Conservation (phyloP, 306 rosid species). For the Dalbergia cochinchinensis region DNA sequence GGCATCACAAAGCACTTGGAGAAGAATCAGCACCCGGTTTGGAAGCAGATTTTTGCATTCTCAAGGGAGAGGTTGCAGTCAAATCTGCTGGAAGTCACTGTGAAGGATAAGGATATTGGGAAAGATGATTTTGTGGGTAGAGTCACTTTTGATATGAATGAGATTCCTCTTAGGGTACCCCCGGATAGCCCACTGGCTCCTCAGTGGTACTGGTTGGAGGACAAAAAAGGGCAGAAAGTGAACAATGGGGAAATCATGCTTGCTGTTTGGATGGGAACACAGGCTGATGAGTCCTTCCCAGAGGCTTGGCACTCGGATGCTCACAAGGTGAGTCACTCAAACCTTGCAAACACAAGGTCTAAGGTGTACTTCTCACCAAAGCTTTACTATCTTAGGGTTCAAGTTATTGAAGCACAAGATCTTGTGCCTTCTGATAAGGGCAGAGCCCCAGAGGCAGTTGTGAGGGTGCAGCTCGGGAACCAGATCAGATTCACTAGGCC, state of each 20-base stretch:
- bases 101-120: slow-evolving; percentile 83
- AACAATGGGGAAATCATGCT: slow-evolving; percentile 84
- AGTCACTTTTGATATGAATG: slow-evolving; percentile 64
- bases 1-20: slow-evolving; percentile 80
- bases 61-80: slow-evolving; percentile 81
- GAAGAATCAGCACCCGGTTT: slow-evolving; percentile 88
- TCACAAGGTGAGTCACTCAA: slow-evolving; percentile 71
- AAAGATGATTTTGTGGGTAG: slow-evolving; percentile 96
- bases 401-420: slow-evolving; percentile 90
- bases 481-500: slow-evolving; percentile 64
- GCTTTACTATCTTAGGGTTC: slow-evolving; percentile 81
- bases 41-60: slow-evolving; percentile 94
- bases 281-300: slow-evolving; percentile 91
- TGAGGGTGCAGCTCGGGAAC: slow-evolving; percentile 66
- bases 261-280: slow-evolving; percentile 98
- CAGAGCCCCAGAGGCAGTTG: slow-evolving; percentile 57
- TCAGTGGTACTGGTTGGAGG: slow-evolving; percentile 88
- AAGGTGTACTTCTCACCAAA: slow-evolving; percentile 94
- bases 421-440: slow-evolving; percentile 70
- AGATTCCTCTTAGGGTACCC: slow-evolving; percentile 76
- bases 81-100: slow-evolving; percentile 74
- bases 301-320: slow-evolving; percentile 99
- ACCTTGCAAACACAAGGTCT: slow-evolving; percentile 77
- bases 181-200: slow-evolving; percentile 99
- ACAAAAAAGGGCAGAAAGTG: slow-evolving; percentile 66